Percentiles rank a stretch among this genome's conserved stretches.
These are phyloP conservation scores for Fusarium solani-melongenae DNA, from an alignment of 2,329 filamentous ascomycete genomes.

Conservation along the genomic window DNA sequence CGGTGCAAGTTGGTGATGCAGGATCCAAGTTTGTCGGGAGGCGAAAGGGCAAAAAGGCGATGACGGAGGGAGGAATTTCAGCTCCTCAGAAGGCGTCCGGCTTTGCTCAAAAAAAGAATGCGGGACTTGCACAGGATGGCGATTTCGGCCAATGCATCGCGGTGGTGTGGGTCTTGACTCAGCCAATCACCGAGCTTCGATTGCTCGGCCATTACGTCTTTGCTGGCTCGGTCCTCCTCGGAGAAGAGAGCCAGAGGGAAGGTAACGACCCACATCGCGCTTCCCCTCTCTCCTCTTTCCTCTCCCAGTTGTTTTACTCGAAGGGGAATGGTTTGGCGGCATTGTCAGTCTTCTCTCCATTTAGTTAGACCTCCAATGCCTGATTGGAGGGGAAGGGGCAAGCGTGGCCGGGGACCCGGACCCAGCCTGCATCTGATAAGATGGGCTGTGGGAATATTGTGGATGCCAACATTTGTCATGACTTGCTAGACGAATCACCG, in stretches of 20 bases:
- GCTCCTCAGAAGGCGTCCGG: slow-evolving; percentile 32
- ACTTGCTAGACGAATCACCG: slow-evolving; percentile 24
- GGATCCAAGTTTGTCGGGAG: slow-evolving; percentile 29
- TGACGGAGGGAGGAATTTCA: slow-evolving; percentile 34
- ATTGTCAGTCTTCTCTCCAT: not conserved
- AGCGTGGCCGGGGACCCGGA: slow-evolving; percentile 11
- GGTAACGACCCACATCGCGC: slow-evolving; percentile 14
- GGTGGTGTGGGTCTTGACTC: slow-evolving; percentile 19
- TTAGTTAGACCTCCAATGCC: not conserved
- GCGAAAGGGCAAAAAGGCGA: slow-evolving; percentile 36
- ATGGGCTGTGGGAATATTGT: slow-evolving; percentile 17
- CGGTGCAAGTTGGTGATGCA: slow-evolving; percentile 27
- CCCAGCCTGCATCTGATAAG: slow-evolving; percentile 38
- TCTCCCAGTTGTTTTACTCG: not conserved
- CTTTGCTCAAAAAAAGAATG: slow-evolving; percentile 44
- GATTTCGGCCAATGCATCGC: slow-evolving; percentile 44
- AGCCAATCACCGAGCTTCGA: slow-evolving; percentile 41
- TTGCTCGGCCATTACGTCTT: slow-evolving; percentile 48
- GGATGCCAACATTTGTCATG: slow-evolving; percentile 27
- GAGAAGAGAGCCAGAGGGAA: slow-evolving; percentile 36
- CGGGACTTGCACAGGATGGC: slow-evolving; percentile 46
- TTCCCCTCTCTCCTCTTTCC: not conserved
- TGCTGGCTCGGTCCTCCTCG: slow-evolving; percentile 44
- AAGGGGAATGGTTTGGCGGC: not conserved
- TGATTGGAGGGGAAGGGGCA: slow-evolving; percentile 2